These are phyloP conservation scores for Acacia acuminata DNA, from an alignment of 306 rosid species.

Conservation along the genomic window DNA sequence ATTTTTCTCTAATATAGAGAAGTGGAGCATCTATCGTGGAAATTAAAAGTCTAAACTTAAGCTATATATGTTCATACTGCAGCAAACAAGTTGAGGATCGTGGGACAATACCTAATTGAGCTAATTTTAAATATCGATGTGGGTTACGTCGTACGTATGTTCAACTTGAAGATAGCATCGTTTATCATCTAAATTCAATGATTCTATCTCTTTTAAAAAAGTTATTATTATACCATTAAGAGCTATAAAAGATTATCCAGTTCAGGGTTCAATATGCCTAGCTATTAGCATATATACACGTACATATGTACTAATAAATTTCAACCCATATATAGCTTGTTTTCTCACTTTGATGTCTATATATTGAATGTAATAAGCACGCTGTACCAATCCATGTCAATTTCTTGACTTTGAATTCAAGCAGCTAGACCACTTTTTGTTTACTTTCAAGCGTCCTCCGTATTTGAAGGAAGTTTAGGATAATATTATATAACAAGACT, in stretches of 20 bases:
- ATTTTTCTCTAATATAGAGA: too few relatives aligned
- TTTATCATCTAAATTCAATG: background rate
- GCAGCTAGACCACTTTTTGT: background rate
- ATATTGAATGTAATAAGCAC: background rate
- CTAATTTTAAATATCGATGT: background rate
- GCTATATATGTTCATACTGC: background rate
- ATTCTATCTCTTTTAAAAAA: background rate
- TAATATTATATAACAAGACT: background rate
- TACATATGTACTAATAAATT: background rate
- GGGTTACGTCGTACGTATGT: background rate
- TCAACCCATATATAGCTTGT: background rate
- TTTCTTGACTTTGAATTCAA: conserved; percentile 5
- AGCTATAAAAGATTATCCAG: background rate
- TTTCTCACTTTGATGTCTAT: background rate
- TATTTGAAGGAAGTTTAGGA: background rate
- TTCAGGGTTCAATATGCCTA: background rate
- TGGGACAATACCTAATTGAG: background rate
- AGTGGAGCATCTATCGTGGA: too few relatives aligned
- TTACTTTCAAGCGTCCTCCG: background rate
- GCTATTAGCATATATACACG: too few relatives aligned
- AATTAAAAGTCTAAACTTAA: too few relatives aligned
- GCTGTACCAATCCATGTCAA: background rate
- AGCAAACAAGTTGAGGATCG: background rate
- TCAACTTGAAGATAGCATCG: background rate
- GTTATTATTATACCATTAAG: background rate